Percentiles rank a stretch among this genome's conserved stretches.
Evolutionary conservation across 2,329 filamentous ascomycete genomes (phyloP).

Genomic region (Ascocoryne sarcoides): DNA sequence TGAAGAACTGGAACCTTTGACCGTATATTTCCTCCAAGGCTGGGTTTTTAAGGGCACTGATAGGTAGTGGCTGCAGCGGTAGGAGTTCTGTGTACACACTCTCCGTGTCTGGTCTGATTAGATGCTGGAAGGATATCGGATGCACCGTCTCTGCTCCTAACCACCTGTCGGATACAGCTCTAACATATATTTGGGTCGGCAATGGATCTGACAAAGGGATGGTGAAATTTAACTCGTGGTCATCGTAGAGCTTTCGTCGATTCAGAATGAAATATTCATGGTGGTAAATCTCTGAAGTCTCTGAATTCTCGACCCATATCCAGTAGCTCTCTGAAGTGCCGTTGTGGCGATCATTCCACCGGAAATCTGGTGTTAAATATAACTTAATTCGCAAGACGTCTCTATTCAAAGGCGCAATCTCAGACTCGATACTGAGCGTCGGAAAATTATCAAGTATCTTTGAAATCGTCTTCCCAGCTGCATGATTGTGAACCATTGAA

Average conservation of each 20-base stretch:
- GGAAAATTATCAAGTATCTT: slow-evolving; percentile 86
- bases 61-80: slow-evolving; percentile 80
- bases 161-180: slow-evolving; percentile 92
- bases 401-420: slow-evolving; percentile 90
- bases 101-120: slow-evolving; percentile 94
- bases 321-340: slow-evolving; percentile 95
- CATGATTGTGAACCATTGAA: slow-evolving; percentile 79
- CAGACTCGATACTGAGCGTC: slow-evolving; percentile 79
- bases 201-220: slow-evolving; percentile 90
- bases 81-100: slow-evolving; percentile 93
- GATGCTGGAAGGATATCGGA: slow-evolving; percentile 92
- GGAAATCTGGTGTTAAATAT: slow-evolving; percentile 79
- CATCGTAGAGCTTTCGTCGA: slow-evolving; percentile 80
- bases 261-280: slow-evolving; percentile 95
- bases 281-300: slow-evolving; percentile 95
- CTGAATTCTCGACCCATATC: slow-evolving; percentile 98
- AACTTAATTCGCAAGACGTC: slow-evolving; percentile 91
- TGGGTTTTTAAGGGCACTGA: slow-evolving; percentile 80
- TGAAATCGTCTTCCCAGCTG: slow-evolving; percentile 73
- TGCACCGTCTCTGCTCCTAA: slow-evolving; percentile 92
- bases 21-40: slow-evolving; percentile 81
- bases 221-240: slow-evolving; percentile 97
- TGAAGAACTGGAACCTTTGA: slow-evolving; percentile 89
- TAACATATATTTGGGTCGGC: slow-evolving; percentile 91
- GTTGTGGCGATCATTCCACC: slow-evolving; percentile 89